phyloP scores from a whole-genome alignment of 148 eudicot genomes.

The Rhododendron mucronatum region DNA sequence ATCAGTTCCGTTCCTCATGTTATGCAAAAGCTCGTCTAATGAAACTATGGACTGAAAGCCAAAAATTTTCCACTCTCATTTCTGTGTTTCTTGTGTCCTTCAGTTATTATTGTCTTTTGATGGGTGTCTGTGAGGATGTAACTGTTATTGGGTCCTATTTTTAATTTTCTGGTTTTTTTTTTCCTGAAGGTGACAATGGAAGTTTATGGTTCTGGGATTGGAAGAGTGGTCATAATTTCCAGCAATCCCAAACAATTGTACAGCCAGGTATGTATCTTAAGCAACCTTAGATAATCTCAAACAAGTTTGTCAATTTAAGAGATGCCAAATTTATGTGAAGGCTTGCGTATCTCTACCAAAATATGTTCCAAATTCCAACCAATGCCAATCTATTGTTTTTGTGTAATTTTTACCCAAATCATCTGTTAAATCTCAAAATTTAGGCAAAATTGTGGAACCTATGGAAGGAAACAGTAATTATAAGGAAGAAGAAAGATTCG shows the following conservation, averaged over 20 bases:
- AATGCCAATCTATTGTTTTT: neutral
- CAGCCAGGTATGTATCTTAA: constrained; percentile 65
- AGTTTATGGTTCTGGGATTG: constrained; percentile 99
- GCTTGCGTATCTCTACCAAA: neutral
- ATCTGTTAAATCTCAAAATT: neutral
- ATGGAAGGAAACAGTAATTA: neutral
- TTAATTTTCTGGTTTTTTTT: neutral
- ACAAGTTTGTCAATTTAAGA: neutral
- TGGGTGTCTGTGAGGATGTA: neutral
- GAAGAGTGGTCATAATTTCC: constrained; percentile 97
- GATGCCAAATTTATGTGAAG: neutral
- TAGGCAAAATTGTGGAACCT: neutral
- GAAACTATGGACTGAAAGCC: neutral
- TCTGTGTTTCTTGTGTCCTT: neutral
- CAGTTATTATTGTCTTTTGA: neutral
- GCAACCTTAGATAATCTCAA: neutral
- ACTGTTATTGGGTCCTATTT: neutral
- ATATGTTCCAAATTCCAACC: neutral
- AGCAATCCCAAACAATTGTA: constrained; percentile 88
- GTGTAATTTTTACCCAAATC: neutral
- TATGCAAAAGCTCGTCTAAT: neutral
- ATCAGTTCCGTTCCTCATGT: neutral
- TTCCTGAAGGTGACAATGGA: constrained; percentile 77
- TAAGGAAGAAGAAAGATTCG: neutral
- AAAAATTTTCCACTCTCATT: neutral